Percentiles rank a stretch among this genome's conserved stretches.
Conservation (phyloP, 768 basidiomycete species). For the Lactifluus pinguis region DNA sequence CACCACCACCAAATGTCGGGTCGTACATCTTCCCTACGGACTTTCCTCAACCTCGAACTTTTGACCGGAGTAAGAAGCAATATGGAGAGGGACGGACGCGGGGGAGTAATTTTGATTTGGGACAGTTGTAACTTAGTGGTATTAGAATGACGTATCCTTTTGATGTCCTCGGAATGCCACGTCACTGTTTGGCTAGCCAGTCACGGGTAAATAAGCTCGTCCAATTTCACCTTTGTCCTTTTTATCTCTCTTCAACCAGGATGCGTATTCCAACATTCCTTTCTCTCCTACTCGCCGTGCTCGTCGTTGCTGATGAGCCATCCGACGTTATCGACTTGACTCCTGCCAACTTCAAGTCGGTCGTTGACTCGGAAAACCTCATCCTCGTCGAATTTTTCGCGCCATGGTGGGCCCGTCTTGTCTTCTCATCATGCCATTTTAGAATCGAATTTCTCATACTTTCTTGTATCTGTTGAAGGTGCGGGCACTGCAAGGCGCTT, state of each 20-base stretch:
- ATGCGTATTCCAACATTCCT: slow-evolving; percentile 58
- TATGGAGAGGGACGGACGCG: slow-evolving; percentile 59
- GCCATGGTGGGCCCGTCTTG: slow-evolving; percentile 47
- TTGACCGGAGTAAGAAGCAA: slow-evolving; percentile 37
- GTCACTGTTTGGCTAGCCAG: neutral
- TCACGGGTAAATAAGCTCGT: neutral
- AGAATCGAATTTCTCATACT: neutral
- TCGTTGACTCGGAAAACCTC: slow-evolving; percentile 57
- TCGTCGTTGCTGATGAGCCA: slow-evolving; percentile 43
- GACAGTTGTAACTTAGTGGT: slow-evolving; percentile 23
- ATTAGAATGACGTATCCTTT: neutral
- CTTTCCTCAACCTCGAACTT: slow-evolving; percentile 71
- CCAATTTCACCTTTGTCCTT: neutral
- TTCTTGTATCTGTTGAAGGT: slow-evolving; percentile 38
- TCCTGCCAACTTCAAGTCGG: slow-evolving; percentile 53
- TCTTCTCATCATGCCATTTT: neutral
- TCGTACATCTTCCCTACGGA: slow-evolving; percentile 64
- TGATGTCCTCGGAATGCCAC: neutral
- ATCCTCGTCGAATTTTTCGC: slow-evolving; percentile 95
- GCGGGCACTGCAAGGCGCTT: slow-evolving; percentile 92
- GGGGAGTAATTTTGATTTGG: slow-evolving; percentile 65
- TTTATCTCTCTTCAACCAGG: slow-evolving; percentile 24
- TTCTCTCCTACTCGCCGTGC: slow-evolving; percentile 43
- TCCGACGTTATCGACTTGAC: slow-evolving; percentile 83
- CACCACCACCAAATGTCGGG: slow-evolving; percentile 56